phyloP scores from a whole-genome alignment of 2,329 filamentous ascomycete species.

The Pestalotiopsis sp. region DNA sequence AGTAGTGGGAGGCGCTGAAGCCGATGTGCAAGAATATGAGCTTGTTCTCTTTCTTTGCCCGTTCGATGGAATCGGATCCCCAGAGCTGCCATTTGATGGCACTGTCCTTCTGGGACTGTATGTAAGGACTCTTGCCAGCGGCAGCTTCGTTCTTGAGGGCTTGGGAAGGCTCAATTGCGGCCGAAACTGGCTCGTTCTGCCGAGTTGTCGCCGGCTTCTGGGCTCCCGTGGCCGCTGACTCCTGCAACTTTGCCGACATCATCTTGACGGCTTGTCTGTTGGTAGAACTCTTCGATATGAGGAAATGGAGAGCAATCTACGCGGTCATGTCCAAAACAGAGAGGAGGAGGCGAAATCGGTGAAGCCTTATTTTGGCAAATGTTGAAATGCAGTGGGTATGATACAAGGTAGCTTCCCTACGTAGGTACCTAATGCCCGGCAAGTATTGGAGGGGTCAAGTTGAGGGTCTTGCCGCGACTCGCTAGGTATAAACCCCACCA shows the following conservation, averaged over 20 bases:
- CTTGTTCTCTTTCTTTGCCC: conserved; percentile 81
- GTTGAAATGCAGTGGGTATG: not conserved
- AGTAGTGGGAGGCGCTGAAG: conserved; percentile 91
- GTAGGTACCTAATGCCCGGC: not conserved
- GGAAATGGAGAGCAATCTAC: not conserved
- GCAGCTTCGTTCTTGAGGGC: conserved; percentile 38
- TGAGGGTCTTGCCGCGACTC: not conserved
- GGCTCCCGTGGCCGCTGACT: conserved; percentile 16
- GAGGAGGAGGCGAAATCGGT: not conserved
- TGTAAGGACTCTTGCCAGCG: conserved; percentile 54
- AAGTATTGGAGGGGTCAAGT: not conserved
- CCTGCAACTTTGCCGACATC: conserved; percentile 35
- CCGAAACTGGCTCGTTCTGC: conserved; percentile 12
- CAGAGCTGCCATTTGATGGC: conserved; percentile 92
- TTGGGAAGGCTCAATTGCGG: conserved; percentile 15
- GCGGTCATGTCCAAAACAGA: not conserved
- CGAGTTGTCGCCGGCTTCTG: not conserved
- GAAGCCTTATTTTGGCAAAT: not conserved
- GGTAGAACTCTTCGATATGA: not conserved
- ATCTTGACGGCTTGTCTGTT: conserved; percentile 21
- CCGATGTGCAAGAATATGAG: conserved; percentile 93
- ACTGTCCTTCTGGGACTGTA: conserved; percentile 77
- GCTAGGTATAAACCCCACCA: not conserved
- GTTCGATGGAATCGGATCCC: conserved; percentile 72
- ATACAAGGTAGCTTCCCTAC: not conserved